Conservation (phyloP, 768 basidiomycete genomes). For the Xanthoconium stramineum region DNA sequence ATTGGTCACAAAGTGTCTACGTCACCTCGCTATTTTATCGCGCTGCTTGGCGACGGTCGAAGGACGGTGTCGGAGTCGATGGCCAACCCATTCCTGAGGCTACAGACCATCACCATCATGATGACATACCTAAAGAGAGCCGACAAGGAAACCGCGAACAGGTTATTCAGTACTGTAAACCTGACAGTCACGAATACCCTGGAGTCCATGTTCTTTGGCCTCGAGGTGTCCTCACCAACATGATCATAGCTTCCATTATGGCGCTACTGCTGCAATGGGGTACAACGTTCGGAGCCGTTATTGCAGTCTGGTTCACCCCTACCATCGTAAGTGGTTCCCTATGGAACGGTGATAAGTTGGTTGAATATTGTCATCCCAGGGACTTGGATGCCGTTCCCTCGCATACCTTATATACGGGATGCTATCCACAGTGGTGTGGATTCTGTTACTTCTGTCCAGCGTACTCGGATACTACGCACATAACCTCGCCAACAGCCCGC, state of each 20-base stretch:
- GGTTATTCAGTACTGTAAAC: conserved; percentile 19
- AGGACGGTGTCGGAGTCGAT: background rate
- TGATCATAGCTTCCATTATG: conserved; percentile 29
- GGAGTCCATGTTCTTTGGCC: conserved; percentile 14
- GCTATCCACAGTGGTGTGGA: conserved; percentile 30
- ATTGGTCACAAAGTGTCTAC: conserved; percentile 21
- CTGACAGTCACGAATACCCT: background rate
- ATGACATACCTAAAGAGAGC: conserved; percentile 6
- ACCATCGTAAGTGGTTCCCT: conserved; percentile 20
- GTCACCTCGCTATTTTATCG: conserved; percentile 14
- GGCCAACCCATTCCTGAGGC: background rate
- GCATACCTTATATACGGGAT: conserved; percentile 30
- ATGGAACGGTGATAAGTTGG: background rate
- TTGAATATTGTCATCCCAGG: conserved; percentile 4
- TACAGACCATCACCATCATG: too few species aligned
- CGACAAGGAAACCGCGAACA: conserved; percentile 19
- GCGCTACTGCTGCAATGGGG: conserved; percentile 33
- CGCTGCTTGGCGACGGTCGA: conserved; percentile 9
- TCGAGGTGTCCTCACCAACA: conserved; percentile 18
- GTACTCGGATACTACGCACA: conserved; percentile 20
- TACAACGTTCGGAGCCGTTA: conserved; percentile 27
- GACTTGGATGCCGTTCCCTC: conserved; percentile 35
- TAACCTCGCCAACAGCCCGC: background rate
- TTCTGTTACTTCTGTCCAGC: conserved; percentile 30
- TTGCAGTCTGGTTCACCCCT: conserved; percentile 29